Percentiles rank a stretch among this genome's conserved stretches.
phyloP scores from a whole-genome alignment of 2,329 filamentous ascomycete species.

The Trichoderma pleuroti region DNA sequence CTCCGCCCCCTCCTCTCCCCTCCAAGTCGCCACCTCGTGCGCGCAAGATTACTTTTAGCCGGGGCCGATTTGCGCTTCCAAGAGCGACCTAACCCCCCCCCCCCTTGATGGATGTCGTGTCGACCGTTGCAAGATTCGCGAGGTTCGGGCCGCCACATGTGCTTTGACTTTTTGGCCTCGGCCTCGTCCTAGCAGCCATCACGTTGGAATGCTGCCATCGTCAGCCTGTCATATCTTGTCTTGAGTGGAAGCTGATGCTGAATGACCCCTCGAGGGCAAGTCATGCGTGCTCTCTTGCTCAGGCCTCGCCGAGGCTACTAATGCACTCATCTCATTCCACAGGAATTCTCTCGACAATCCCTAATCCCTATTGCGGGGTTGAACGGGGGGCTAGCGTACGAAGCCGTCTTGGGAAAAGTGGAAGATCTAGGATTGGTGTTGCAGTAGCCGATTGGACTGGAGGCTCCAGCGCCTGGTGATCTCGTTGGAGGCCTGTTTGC shows the following conservation, averaged over 20 bases:
- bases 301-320: not conserved
- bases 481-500: conserved; percentile 6
- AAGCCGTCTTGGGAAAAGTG: conserved; percentile 10
- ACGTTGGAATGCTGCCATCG: not conserved
- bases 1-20: too few relatives aligned
- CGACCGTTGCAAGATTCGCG: conserved; percentile 1
- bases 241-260: not conserved
- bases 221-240: not conserved
- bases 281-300: not conserved
- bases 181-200: not conserved
- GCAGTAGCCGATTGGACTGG: conserved; percentile 4
- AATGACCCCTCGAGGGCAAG: not conserved
- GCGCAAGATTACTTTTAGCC: not conserved
- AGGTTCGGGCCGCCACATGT: not conserved
- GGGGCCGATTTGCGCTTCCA: not conserved
- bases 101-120: not conserved
- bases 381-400: not conserved
- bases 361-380: conserved; percentile 10
- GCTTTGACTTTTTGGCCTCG: not conserved
- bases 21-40: not conserved
- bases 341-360: not conserved
- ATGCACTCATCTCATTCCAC: not conserved
- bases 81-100: not conserved
- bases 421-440: not conserved
- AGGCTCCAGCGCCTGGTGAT: not conserved